These are phyloP conservation scores for Rutstroemia sp. DNA, from an alignment of 2,329 filamentous ascomycete genomes.

Conservation along the genomic window DNA sequence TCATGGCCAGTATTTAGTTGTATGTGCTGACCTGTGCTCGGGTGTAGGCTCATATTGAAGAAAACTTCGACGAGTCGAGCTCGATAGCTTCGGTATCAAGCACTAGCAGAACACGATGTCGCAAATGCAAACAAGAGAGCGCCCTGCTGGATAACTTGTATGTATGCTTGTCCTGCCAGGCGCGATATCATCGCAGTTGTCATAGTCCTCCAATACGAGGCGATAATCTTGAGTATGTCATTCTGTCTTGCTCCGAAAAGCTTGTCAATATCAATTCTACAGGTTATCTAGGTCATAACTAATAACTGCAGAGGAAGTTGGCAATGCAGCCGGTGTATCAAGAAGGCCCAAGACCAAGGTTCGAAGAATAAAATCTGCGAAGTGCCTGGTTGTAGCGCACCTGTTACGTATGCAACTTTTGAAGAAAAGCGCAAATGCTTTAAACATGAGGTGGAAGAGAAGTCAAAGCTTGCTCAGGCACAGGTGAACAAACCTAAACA, in stretches of 20 bases:
- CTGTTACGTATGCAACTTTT: neutral
- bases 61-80: slow-evolving; percentile 16
- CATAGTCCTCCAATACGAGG: slow-evolving; percentile 5
- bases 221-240: neutral
- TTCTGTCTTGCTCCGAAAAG: neutral
- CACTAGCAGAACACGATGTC: slow-evolving; percentile 13
- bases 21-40: slow-evolving; percentile 12
- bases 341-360: neutral
- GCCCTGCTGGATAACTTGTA: slow-evolving; percentile 12
- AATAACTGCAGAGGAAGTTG: neutral
- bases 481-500: neutral
- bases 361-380: neutral
- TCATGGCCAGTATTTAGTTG: neutral
- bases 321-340: slow-evolving; percentile 3
- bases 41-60: slow-evolving; percentile 8
- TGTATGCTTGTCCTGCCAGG: slow-evolving; percentile 17
- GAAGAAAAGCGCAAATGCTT: neutral
- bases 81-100: slow-evolving; percentile 4
- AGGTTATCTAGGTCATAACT: neutral
- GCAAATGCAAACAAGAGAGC: slow-evolving; percentile 15
- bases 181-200: slow-evolving; percentile 17
- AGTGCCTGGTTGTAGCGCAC: neutral
- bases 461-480: neutral
- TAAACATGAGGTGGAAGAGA: slow-evolving; percentile 1
- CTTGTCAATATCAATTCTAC: neutral